Base-by-base conservation (phyloP, 106 monocot species). In the Dioscorea zingiberensis region DNA sequence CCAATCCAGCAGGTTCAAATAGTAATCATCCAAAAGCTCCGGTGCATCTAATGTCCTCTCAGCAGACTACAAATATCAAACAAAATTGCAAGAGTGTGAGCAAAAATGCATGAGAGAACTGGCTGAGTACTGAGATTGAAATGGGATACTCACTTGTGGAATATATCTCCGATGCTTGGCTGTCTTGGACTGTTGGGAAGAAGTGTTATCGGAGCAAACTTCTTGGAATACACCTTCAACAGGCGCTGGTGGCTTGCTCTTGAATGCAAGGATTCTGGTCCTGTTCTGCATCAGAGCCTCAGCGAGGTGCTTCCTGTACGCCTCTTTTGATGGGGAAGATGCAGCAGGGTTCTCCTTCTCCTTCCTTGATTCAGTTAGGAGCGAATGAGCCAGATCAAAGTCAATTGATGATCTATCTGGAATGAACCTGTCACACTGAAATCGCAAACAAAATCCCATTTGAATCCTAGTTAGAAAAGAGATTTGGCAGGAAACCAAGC, bases 381-480 rank as follows among this genome's bases (percentile, higher is more conserved):
- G 55, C 71, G 66, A 85, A 54, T 72, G 74, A 7, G 89, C 89
- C 44, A 77, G 47, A 25, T 85, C 89, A 23, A 89, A 69, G 44
- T 85, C 85, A 81, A 82, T 85, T 10, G 85, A 72, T 15, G 85
- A 82, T 67, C 85, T 30, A 49, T 82, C 78, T 8, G 85, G 89
- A 29, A 89, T 89, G 71, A 89, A 89, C 54, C 89, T 78, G 16
- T 89, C 89, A 17, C 76, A 65, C 82, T 79, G 59, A 9, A 28
- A n/a, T n/a, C 65, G 21, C 2, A 47, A 59, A 55, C 7, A 28
- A 27, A 25, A 22, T 46, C 14, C 25, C 7, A 47, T 59, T 44
- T 47, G 23, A n/a, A 38, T 5, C 9, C 17, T 1, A 62, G 7
- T 26, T 15, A 21, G 18, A 67, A 23, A 59, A 59, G 14, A 63